Conservation (phyloP, 441 rosid genomes). For the Populus hybrid region DNA sequence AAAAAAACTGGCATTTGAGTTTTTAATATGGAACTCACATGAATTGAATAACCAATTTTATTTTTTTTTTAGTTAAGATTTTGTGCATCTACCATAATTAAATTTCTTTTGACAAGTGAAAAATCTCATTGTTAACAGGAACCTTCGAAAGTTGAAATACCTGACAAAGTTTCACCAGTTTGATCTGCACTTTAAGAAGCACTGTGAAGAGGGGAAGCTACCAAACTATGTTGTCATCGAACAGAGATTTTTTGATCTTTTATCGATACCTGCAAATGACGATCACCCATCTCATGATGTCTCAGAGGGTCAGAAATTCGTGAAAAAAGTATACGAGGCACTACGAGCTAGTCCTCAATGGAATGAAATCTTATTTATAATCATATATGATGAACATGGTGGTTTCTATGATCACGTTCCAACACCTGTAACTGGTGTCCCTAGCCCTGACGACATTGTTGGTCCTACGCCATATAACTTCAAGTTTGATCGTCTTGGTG, state of each 20-base stretch:
- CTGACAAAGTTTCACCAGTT: conserved; percentile 60
- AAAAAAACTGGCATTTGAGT: no score
- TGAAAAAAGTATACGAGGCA: conserved; percentile 78
- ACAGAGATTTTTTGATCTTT: conserved; percentile 56
- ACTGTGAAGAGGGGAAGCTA: conserved; percentile 75
- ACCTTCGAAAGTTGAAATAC: conserved; percentile 72
- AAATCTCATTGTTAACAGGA: conserved; percentile 29
- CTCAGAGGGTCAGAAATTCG: conserved; percentile 67
- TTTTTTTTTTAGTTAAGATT: no score
- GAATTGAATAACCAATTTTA: no score
- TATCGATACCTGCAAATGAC: conserved; percentile 59
- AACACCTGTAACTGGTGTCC: conserved; percentile 69
- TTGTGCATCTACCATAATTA: no score
- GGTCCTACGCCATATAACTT: conserved; percentile 66
- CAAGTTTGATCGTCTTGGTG: conserved; percentile 90
- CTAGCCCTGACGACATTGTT: conserved; percentile 71
- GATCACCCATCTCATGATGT: conserved; percentile 85
- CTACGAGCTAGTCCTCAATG: conserved; percentile 82
- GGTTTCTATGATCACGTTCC: conserved; percentile 95
- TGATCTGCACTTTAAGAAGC: conserved; percentile 59
- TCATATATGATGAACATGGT: conserved; percentile 86
- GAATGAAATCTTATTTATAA: conserved; percentile 59
- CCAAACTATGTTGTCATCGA: conserved; percentile 81
- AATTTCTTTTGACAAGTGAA: no score
- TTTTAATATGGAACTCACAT: no score